Percentiles rank a stretch among this genome's conserved stretches.
Conservation (phyloP, 2,329 filamentous ascomycete genomes). For the Xylariaceae sp. region DNA sequence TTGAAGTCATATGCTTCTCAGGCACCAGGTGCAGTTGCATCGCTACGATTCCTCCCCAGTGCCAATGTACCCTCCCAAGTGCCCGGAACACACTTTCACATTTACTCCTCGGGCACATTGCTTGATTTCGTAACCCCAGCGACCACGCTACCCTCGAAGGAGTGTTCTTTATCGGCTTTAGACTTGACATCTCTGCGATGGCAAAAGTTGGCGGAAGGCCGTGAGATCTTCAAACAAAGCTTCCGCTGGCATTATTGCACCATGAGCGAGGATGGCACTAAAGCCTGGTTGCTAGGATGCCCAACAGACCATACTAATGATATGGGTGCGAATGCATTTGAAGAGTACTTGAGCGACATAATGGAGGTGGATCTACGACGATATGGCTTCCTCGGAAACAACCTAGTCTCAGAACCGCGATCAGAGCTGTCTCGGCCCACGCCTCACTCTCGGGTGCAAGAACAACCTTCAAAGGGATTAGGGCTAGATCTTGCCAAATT, state of each 20-base stretch:
- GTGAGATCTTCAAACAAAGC: slow-evolving; percentile 85
- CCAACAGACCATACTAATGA: slow-evolving; percentile 67
- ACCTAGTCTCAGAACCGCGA: slow-evolving; percentile 52
- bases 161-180: slow-evolving; percentile 85
- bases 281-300: slow-evolving; percentile 94
- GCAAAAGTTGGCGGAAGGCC: slow-evolving; percentile 91
- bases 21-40: slow-evolving; percentile 83
- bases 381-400: slow-evolving; percentile 85
- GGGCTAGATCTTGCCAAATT: slow-evolving; percentile 80
- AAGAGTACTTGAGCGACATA: slow-evolving; percentile 91
- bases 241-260: slow-evolving; percentile 99
- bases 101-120: slow-evolving; percentile 86
- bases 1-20: slow-evolving; percentile 71
- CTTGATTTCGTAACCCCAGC: slow-evolving; percentile 93
- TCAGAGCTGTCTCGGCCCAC: slow-evolving; percentile 46
- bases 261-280: slow-evolving; percentile 89
- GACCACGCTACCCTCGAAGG: slow-evolving; percentile 75
- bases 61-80: slow-evolving; percentile 82
- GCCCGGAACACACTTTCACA: slow-evolving; percentile 89
- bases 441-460: slow-evolving; percentile 42
- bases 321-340: slow-evolving; percentile 63
- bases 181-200: slow-evolving; percentile 84
- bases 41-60: slow-evolving; percentile 83
- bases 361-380: slow-evolving; percentile 88
- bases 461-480: slow-evolving; percentile 60